A percentile compares a stretch with the other conserved stretches of the same genome.
Conservation (phyloP, 352 stramenopile species). For the Phytophthora quininea region DNA sequence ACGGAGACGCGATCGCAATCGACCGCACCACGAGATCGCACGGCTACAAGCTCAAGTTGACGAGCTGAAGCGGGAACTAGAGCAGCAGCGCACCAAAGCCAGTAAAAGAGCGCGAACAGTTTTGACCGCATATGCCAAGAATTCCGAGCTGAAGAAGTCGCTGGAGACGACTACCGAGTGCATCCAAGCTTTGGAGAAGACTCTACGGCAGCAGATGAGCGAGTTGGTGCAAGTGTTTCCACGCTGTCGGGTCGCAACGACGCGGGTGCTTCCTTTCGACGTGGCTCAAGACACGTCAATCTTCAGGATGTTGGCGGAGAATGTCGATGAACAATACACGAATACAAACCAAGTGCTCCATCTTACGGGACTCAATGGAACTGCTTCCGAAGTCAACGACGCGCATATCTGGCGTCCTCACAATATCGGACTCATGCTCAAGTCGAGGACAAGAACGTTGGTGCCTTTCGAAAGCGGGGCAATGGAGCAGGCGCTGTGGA, state of each 20-base stretch:
- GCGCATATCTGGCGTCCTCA: slow-evolving; percentile 1
- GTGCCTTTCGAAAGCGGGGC: slow-evolving; percentile 6
- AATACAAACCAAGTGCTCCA: slow-evolving; percentile 7
- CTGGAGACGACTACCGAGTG: neutral
- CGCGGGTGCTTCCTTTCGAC: slow-evolving; percentile 9
- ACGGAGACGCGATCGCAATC: slow-evolving; percentile 10
- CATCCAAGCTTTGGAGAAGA: neutral
- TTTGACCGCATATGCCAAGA: neutral
- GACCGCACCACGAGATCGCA: slow-evolving; percentile 14
- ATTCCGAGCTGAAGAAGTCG: slow-evolving; percentile 2
- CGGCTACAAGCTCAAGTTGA: slow-evolving; percentile 5
- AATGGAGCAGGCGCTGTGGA: slow-evolving; percentile 10
- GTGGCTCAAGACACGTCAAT: neutral
- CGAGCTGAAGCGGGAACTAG: slow-evolving; percentile 4
- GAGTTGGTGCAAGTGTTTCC: slow-evolving; percentile 6
- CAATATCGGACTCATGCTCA: neutral
- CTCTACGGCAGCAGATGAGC: neutral
- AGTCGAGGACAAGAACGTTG: slow-evolving; percentile 4
- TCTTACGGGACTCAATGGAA: slow-evolving; percentile 3
- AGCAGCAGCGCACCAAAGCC: neutral
- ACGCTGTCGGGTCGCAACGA: neutral
- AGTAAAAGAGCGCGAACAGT: neutral
- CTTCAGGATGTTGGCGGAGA: neutral
- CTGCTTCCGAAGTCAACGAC: slow-evolving; percentile 9
- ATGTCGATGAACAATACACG: slow-evolving; percentile 14